Conservation (phyloP, 495 filamentous ascomycete species). For the Bacidia rubella region DNA sequence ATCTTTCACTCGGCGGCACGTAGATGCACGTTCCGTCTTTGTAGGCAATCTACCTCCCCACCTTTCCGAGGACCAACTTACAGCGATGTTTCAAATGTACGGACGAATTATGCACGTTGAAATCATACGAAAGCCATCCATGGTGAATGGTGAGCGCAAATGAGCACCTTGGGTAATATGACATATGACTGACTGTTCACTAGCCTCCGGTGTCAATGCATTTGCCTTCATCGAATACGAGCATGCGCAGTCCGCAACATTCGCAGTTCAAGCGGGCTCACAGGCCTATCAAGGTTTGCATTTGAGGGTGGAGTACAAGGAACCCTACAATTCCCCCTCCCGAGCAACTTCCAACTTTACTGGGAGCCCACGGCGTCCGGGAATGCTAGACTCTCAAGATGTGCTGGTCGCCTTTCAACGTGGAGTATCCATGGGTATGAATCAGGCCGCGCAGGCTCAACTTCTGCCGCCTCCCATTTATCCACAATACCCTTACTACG, state of each 20-base stretch:
- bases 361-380: conserved; percentile 10
- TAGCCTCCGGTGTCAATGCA: conserved; percentile 18
- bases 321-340: conserved; percentile 6
- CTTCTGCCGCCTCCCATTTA: conserved; percentile 11
- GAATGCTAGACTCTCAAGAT: conserved; percentile 6
- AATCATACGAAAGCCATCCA: conserved; percentile 25
- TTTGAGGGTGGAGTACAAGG: conserved; percentile 21
- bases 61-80: conserved; percentile 25
- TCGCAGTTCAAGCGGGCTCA: conserved; percentile 23
- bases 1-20: conserved; percentile 16
- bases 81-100: conserved; percentile 24
- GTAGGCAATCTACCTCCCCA: conserved; percentile 34
- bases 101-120: conserved; percentile 30
- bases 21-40: conserved; percentile 38
- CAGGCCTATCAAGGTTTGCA: conserved; percentile 8
- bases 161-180: neutral
- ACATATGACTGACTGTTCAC: conserved; percentile 1
- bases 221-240: conserved; percentile 44
- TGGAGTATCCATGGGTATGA: conserved; percentile 16
- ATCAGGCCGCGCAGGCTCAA: conserved; percentile 14
- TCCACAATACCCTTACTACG: conserved; percentile 10
- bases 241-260: conserved; percentile 22
- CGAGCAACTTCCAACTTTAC: conserved; percentile 2
- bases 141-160: conserved; percentile 20
- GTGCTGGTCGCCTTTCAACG: conserved; percentile 16